A percentile compares a stretch with the other conserved stretches of the same genome.
Evolutionary conservation across 2,329 filamentous ascomycete genomes (phyloP).

Genomic region (Orbilia ellipsospora): DNA sequence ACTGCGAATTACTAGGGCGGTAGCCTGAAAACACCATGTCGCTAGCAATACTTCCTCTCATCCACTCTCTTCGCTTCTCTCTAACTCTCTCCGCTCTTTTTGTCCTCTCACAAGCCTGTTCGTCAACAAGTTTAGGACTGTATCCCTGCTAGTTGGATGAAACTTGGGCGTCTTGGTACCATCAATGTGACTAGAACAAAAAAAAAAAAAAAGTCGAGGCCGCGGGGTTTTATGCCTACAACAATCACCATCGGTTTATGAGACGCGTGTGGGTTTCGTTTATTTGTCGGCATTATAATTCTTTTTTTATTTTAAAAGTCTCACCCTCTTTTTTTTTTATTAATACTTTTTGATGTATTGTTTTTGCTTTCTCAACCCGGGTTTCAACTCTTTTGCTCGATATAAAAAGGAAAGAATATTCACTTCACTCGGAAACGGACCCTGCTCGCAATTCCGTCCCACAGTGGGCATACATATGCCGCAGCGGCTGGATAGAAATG

Average conservation of each 20-base stretch:
- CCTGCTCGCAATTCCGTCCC: slow-evolving; percentile 42
- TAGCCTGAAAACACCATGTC: slow-evolving; percentile 50
- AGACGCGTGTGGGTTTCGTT: slow-evolving; percentile 41
- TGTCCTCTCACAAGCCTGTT: not conserved
- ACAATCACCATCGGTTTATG: slow-evolving; percentile 26
- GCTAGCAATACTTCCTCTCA: not conserved
- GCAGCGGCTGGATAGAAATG: slow-evolving; percentile 49
- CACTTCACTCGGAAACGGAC: slow-evolving; percentile 40
- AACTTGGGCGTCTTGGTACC: slow-evolving; percentile 42
- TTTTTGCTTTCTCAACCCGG: not conserved
- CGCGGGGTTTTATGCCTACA: slow-evolving; percentile 29
- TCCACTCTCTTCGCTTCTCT: no score
- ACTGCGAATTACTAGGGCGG: slow-evolving; percentile 31
- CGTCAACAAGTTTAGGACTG: slow-evolving; percentile 30
- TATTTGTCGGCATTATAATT: slow-evolving; percentile 18
- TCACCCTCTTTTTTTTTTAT: not conserved
- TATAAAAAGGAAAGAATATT: slow-evolving; percentile 24
- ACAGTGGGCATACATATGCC: slow-evolving; percentile 46
- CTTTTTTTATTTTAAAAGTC: slow-evolving; percentile 37
- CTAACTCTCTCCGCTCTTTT: no score
- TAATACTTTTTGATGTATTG: not conserved
- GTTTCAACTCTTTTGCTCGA: slow-evolving; percentile 5
- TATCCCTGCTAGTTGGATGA: slow-evolving; percentile 50
- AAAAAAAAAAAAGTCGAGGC: slow-evolving; percentile 10
- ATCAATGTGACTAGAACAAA: slow-evolving; percentile 16